Evolutionary conservation across 1,284 basidiomycete genomes (phyloP), one percentile per base, ranked within the genome.

Genomic region (Taiwanofungus camphoratus): DNA sequence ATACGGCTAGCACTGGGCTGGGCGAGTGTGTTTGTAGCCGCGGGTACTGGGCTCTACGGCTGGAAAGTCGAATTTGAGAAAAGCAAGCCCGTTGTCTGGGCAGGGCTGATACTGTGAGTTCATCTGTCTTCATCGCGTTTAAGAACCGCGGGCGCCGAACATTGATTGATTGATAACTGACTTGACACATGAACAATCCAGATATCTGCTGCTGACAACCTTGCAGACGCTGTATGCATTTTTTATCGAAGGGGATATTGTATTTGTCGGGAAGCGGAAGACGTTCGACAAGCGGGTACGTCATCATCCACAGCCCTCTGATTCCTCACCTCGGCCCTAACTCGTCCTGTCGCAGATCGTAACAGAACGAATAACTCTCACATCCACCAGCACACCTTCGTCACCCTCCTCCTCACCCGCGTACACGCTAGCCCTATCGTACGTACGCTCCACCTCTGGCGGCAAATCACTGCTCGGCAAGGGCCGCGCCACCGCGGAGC

Each of bases 21-120:
- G 82, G 71, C 82, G 8, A 81, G 85, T 44, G 86, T 92, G 32
- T 71, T 91, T 46, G 73, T 92, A 16, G 87, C 90, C 23, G 76
- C 74, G 24, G 83, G 76, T 4, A 89, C 87, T n/a, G 84, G 81
- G 18, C 68, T 87, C 36, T 93, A 94, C 57, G 87, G 89, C 33
- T 90, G 82, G 65, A 82, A 84, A 57, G 70, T 85, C 44, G 80
- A 87, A n/a, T 95, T 93, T 61, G 87, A 93, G 61, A 75, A 83
- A 59, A 79, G 85, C 48, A 93, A 93, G 65, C 76, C 79, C 9
- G 78, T 78, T 27, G 79, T 92, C 19, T 85, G 82, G 75, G 72
- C 75, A 18, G 91, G 89, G 4, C 75, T 94, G 51, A 76, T 84
- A 44, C 51, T 80, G 86, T 84, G 64, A 57, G 84, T 74, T 29